phyloP scores from a whole-genome alignment of 2,329 filamentous ascomycete genomes.

The Neonectria sp. region DNA sequence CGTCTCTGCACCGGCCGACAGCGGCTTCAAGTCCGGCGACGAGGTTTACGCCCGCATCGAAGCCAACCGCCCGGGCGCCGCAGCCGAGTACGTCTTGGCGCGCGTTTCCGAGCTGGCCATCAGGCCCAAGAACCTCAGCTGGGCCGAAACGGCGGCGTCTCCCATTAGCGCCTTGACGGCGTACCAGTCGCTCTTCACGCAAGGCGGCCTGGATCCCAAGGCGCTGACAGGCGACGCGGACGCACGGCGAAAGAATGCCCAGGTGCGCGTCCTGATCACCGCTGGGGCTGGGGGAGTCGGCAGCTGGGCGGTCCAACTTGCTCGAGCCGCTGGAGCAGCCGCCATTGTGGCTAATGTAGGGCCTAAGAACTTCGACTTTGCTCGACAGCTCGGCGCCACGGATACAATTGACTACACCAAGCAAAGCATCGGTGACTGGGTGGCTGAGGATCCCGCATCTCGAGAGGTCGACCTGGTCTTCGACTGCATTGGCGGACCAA shows the following conservation, averaged over 20 bases:
- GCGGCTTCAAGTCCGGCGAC: slow-evolving; percentile 40
- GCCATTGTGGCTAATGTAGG: slow-evolving; percentile 19
- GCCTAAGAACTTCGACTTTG: slow-evolving; percentile 18
- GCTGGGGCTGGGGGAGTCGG: slow-evolving; percentile 34
- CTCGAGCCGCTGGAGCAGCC: slow-evolving; percentile 22
- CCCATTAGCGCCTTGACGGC: slow-evolving; percentile 59
- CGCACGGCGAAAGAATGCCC: slow-evolving; percentile 12
- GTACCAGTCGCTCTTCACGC: slow-evolving; percentile 54
- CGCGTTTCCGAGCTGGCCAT: slow-evolving; percentile 50
- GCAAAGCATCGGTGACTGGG: slow-evolving; percentile 31
- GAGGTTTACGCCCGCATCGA: slow-evolving; percentile 37
- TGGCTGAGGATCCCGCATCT: background rate
- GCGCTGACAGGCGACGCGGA: background rate
- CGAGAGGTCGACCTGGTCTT: slow-evolving; percentile 34
- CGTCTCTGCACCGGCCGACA: slow-evolving; percentile 44
- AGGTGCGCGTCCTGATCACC: slow-evolving; percentile 25
- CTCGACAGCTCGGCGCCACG: slow-evolving; percentile 25
- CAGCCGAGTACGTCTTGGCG: slow-evolving; percentile 33
- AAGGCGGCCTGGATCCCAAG: slow-evolving; percentile 3
- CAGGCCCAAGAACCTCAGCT: slow-evolving; percentile 51
- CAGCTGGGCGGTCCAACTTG: slow-evolving; percentile 35
- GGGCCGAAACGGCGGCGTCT: slow-evolving; percentile 54
- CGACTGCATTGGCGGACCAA: slow-evolving; percentile 34
- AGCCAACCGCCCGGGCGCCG: slow-evolving; percentile 28
- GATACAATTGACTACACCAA: slow-evolving; percentile 36